Evolutionary conservation across 73 alveolate species (phyloP), one percentile per base, ranked within the genome.

Genomic region (Stentor roeselii): DNA sequence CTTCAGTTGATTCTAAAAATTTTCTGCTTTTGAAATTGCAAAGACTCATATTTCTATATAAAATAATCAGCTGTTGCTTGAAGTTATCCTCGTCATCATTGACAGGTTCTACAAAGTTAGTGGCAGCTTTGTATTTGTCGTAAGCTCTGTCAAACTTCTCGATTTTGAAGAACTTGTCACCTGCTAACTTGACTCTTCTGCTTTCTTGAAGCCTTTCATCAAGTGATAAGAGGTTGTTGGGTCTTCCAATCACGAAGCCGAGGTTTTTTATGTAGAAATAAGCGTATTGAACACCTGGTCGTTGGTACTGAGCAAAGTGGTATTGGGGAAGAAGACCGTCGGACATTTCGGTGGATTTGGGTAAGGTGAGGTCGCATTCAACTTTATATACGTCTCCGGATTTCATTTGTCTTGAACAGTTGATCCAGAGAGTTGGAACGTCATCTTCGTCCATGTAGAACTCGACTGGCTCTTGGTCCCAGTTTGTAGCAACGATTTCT

Each of bases 371-470:
- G 21, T 50, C 67, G 21, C 67, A 50, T 50, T 50, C 67, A 6
- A 50, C 67, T 50, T 50, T 50, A 21, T 50, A 50, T 21, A 50
- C 6, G 21, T 50, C 67, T 50, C 67, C 67, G 21, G 21, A 6
- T 50, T 50, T 50, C 67, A 50, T 50, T 50, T 50, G 67, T 21
- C 67, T 50, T 50, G 67, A 50, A 50, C 67, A 50, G 21, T 50
- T 50, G 6, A 50, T 50, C 67, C 67, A 50, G 6, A 50, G 21
- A 50, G 67, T 50, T 50, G 67, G 67, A 6, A 50, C 67, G 6
- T 50, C 67, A 50, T 50, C 67, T 50, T 50, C 67, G 67, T 50
- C 67, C 67, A 50, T 50, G 21, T 50, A 50, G 21, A 50, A 50
- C 6, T 6, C 21, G 6, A 50, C 67, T 6, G 67, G 67, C 21